Conservation (phyloP, 208 protist genomes). For the Leishmania braziliensis region DNA sequence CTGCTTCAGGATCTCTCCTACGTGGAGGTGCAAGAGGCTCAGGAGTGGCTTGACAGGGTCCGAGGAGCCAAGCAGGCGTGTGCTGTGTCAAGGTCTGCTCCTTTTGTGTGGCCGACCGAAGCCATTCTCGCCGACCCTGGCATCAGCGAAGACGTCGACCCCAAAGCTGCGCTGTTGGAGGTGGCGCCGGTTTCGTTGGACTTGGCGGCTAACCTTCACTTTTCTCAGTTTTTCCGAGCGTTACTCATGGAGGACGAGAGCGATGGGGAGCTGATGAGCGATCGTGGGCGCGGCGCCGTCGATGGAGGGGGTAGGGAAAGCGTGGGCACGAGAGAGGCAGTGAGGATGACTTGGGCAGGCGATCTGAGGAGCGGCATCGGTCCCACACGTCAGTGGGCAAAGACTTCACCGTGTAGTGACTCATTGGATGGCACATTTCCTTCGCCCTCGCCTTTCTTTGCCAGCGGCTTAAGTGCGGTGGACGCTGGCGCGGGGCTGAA, state of each 20-base stretch:
- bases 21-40: conserved; percentile 16
- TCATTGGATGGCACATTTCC: not conserved
- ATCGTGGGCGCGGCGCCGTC: not conserved
- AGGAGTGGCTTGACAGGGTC: not conserved
- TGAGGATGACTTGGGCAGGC: not conserved
- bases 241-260: not conserved
- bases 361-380: not conserved
- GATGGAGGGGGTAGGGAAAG: not conserved
- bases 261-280: not conserved
- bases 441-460: not conserved
- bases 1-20: conserved; percentile 25
- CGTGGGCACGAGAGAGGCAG: not conserved
- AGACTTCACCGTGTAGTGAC: not conserved
- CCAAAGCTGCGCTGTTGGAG: not conserved
- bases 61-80: not conserved
- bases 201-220: conserved; percentile 12
- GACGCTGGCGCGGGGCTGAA: too few relatives aligned
- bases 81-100: not conserved
- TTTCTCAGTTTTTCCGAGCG: conserved; percentile 12
- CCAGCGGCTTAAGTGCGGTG: not conserved
- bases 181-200: conserved; percentile 16
- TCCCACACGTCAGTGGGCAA: not conserved
- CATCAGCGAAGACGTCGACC: not conserved
- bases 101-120: not conserved
- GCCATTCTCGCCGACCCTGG: not conserved